Evolutionary conservation across 768 basidiomycete genomes (phyloP).

Genomic region (Coprinopsis sp.): DNA sequence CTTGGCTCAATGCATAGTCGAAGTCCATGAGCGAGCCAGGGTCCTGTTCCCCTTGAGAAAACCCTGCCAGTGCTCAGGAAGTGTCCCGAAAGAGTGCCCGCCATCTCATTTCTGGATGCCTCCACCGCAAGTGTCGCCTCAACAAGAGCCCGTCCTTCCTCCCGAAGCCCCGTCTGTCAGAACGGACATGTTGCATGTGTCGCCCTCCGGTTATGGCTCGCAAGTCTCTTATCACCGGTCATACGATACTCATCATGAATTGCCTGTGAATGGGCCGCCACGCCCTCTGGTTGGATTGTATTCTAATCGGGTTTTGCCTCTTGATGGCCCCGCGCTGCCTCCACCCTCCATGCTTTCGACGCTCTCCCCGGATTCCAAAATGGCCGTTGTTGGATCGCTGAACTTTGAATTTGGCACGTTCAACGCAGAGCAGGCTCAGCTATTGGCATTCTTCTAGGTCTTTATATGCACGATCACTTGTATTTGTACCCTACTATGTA

Average conservation of each 20-base stretch:
- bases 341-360: conserved; percentile 13
- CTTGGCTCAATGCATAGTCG: conserved; percentile 43
- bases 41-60: conserved; percentile 40
- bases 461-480: conserved; percentile 2
- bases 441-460: conserved; percentile 47
- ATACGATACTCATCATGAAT: not conserved
- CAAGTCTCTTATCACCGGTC: not conserved
- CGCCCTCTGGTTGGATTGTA: conserved; percentile 26
- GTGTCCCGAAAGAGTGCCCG: conserved; percentile 27
- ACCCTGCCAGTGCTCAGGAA: conserved; percentile 37
- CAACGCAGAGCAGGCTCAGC: conserved; percentile 36
- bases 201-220: not conserved
- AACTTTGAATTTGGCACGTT: conserved; percentile 48
- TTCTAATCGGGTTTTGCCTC: conserved; percentile 25
- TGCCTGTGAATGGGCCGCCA: conserved; percentile 8
- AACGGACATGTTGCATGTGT: not conserved
- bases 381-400: conserved; percentile 39
- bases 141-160: conserved; percentile 8
- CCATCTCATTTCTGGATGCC: conserved; percentile 45
- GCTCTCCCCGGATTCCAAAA: conserved; percentile 31
- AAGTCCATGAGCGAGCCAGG: conserved; percentile 42
- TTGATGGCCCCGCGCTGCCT: conserved; percentile 25
- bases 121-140: conserved; percentile 21
- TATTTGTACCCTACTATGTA: not conserved
- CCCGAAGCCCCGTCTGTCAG: conserved; percentile 4